These are phyloP conservation scores for Colletotrichum tropicale DNA, from an alignment of 2,329 filamentous ascomycete genomes.

Conservation along the genomic window DNA sequence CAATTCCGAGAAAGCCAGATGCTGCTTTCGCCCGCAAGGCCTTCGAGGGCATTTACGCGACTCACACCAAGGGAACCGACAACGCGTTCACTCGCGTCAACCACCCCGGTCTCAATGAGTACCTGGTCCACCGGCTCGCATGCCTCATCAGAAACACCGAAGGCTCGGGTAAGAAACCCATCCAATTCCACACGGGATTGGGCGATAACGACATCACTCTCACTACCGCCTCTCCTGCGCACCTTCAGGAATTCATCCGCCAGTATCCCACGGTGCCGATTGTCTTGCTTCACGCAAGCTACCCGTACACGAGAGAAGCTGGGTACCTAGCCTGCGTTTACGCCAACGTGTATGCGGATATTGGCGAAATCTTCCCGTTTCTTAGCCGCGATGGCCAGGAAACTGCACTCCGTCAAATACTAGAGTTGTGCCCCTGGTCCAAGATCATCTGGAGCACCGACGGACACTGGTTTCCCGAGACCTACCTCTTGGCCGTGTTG, in stretches of 20 bases:
- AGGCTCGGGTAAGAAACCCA: conserved; percentile 63
- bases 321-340: conserved; percentile 81
- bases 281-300: conserved; percentile 79
- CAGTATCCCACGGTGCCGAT: conserved; percentile 73
- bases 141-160: conserved; percentile 55
- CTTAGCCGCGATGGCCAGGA: conserved; percentile 79
- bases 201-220: conserved; percentile 81
- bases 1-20: conserved; percentile 53
- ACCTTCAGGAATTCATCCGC: conserved; percentile 75
- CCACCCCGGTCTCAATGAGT: conserved; percentile 70
- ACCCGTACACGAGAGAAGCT: conserved; percentile 79
- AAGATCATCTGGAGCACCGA: conserved; percentile 85
- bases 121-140: conserved; percentile 69
- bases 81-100: conserved; percentile 58
- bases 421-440: conserved; percentile 76
- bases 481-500: conserved; percentile 72
- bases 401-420: conserved; percentile 69
- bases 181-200: conserved; percentile 85
- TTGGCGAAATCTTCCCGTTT: conserved; percentile 83
- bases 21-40: conserved; percentile 43
- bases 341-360: conserved; percentile 80
- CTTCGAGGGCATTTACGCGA: conserved; percentile 40
- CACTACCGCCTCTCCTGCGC: conserved; percentile 72
- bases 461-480: conserved; percentile 80
- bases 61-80: conserved; percentile 21